Evolutionary conservation across 2,329 filamentous ascomycete species (phyloP), one percentile per base, ranked within the genome.

Genomic region (Aspergillus novoparasiticus): DNA sequence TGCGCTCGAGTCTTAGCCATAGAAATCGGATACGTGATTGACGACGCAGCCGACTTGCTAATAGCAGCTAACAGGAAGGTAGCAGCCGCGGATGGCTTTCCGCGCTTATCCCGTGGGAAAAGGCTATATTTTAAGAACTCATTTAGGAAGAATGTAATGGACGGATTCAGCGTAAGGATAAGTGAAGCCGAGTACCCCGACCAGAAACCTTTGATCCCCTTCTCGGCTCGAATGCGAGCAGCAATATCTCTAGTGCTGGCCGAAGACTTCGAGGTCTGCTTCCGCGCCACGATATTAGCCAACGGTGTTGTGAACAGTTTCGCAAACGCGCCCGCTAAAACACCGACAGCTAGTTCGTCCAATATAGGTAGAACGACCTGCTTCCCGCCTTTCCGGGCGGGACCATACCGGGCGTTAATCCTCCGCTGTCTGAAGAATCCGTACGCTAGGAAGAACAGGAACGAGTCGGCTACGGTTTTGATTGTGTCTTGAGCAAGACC

Each of bases 361-460:
- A 90, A 63, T 1, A 89, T 83, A 3, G 86, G 85, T 1, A 95
- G 79, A 21, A 75, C 69, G 1, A 71, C 68, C 28, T 71, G 72
- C 62, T 72, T 75, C 21, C 61, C 72, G 54, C 70, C 30, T 55
- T 39, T 66, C 12, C 72, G 65, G 6, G 53, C 54, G 16, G 62
- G 66, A 1, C 71, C 72, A 14, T 72, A 69, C 14, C 71, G 74
- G 1, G 75, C 72, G 73, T 79, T 69, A 46, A 86, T 79, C 48
- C 85, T 78, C 26, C 73, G 70, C 58, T 80, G 74, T 21, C 82
- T 74, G 23, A 88, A 69, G 60, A 84, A 85, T 3, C 81, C 91
- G 79, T 96, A 96, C 63, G 91, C 89, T 21, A 94, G 84, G 79
- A 96, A 96, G 82, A 96, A 96, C 58, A 96, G 83, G 74, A 95